Base-by-base conservation (phyloP, 2,329 filamentous ascomycete species). In the Phaeosphaeriaceae sp. region DNA sequence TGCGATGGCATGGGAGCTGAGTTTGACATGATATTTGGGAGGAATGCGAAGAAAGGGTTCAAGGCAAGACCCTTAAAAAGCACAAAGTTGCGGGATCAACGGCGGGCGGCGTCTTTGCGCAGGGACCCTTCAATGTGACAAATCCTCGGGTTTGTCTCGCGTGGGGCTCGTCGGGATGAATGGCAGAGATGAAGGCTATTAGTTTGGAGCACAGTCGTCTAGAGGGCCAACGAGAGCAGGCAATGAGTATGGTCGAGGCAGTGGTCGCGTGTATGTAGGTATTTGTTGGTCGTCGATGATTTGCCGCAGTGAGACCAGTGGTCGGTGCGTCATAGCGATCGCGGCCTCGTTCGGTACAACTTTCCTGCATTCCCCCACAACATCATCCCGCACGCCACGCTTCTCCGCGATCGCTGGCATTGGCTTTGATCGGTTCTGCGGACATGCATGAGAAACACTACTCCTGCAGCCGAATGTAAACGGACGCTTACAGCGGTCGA, bases 21-120 rank as follows among this genome's bases (percentile, higher is more conserved):
- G 51, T 61, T 63, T n/a, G 70, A 58, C 71, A 95, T 98, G 72
- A 92, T 97, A 25, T 17, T 31, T 79, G 97, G 63, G 92, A 20
- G 27, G 20, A 25, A 13, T 40, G 31, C 13, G 36, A 24, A n/a
- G n/a, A 24, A 31, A 31, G 50, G 21, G 48, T 50, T 48, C 40
- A 33, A 97, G 79, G 93, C 92, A 64, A 27, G 93, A 97, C 76
- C 49, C 54, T 63, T 58, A 46, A 56, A 54, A 60, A 54, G 49
- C 47, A 42, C 40, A 48, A 40, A n/a, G 33, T 41, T 57, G 52
- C 40, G 54, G 53, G 46, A 56, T 33, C 33, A 51, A 22, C 41
- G 36, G 25, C 25, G 57, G 50, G 61, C 62, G 63, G 58, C 51
- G 48, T 19, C 45, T 47, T 53, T 65, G 52, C 57, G 58, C 66